These are phyloP conservation scores for Suillus subaureus DNA, from an alignment of 768 basidiomycete genomes.

Conservation along the genomic window DNA sequence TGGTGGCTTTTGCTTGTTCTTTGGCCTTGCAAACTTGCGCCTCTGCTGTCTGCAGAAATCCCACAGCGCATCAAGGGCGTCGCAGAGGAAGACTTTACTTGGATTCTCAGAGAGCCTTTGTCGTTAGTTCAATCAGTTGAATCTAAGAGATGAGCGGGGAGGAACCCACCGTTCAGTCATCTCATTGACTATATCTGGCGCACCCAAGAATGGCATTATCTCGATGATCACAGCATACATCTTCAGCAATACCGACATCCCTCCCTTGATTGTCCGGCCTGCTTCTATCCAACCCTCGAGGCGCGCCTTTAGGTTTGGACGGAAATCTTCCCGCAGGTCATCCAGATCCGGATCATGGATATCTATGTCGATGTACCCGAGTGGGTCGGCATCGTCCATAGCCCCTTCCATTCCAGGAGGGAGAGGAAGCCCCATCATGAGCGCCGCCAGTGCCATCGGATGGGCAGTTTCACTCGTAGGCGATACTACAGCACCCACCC, in stretches of 20 bases:
- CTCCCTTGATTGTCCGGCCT: conserved; percentile 42
- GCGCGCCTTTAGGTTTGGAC: conserved; percentile 56
- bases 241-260: conserved; percentile 36
- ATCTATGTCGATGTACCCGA: conserved; percentile 54
- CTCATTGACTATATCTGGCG: conserved; percentile 53
- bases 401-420: conserved; percentile 39
- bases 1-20: conserved; percentile 9
- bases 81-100: conserved; percentile 52
- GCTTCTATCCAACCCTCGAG: conserved; percentile 60
- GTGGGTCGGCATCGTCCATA: conserved; percentile 46
- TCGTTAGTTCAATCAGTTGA: conserved; percentile 1
- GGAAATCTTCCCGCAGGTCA: conserved; percentile 61
- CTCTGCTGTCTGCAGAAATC: conserved; percentile 54
- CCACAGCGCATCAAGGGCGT: conserved; percentile 51
- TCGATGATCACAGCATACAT: conserved; percentile 48
- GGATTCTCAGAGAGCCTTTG: conserved; percentile 55
- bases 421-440: conserved; percentile 60
- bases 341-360: conserved; percentile 57
- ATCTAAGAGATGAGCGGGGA: background rate
- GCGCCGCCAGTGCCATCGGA: conserved; percentile 64
- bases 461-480: conserved; percentile 39
- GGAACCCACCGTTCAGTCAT: conserved; percentile 53
- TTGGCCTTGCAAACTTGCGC: conserved; percentile 29
- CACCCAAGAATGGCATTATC: conserved; percentile 60
- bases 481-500: conserved; percentile 52